phyloP scores from a whole-genome alignment of 148 eudicot genomes.

The Drosera capensis region DNA sequence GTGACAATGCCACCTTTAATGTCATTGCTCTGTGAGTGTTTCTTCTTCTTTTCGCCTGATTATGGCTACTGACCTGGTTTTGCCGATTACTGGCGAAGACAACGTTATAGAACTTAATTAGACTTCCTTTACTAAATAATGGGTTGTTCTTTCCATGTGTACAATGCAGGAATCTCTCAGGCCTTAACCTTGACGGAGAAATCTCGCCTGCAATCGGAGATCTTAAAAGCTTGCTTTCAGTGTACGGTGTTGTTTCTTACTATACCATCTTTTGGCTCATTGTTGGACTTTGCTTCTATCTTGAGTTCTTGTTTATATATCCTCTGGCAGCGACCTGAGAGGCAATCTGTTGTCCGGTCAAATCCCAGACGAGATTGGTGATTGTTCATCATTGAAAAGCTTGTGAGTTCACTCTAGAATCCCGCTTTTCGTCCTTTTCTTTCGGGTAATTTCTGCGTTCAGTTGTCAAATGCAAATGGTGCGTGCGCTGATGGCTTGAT shows the following conservation, averaged over 20 bases:
- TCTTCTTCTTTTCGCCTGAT: neutral
- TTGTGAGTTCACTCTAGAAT: conserved; percentile 36
- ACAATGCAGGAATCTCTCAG: conserved; percentile 67
- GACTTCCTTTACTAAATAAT: neutral
- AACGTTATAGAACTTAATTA: neutral
- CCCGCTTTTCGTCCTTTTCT: neutral
- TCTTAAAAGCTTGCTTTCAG: conserved; percentile 49
- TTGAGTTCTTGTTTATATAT: neutral
- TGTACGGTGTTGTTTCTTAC: conserved; percentile 27
- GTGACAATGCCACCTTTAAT: conserved; percentile 85
- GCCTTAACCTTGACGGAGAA: conserved; percentile 92
- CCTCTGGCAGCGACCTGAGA: conserved; percentile 57
- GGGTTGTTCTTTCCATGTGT: conserved; percentile 10
- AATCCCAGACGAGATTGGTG: conserved; percentile 97
- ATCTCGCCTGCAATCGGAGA: conserved; percentile 80
- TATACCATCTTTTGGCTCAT: neutral
- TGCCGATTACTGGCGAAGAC: no score
- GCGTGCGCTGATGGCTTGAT: neutral
- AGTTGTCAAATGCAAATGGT: neutral
- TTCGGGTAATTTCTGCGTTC: neutral
- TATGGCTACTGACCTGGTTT: no score
- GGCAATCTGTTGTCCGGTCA: conserved; percentile 78
- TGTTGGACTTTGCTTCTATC: no score
- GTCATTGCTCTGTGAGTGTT: conserved; percentile 56
- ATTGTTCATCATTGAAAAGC: conserved; percentile 52